These are phyloP conservation scores for Phaseolus lunatus DNA, from an alignment of 306 rosid genomes.

Conservation along the genomic window DNA sequence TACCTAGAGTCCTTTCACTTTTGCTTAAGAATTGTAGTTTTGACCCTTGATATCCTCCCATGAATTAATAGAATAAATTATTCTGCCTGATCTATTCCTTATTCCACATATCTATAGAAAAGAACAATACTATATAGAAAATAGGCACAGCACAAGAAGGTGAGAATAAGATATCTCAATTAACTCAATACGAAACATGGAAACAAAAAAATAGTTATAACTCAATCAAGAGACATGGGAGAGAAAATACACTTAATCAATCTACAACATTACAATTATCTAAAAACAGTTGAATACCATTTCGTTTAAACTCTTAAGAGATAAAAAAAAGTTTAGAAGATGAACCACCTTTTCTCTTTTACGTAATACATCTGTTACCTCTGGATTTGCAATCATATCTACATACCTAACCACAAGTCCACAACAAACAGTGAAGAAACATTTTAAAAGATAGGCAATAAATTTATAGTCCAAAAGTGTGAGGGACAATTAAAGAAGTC, in stretches of 20 bases:
- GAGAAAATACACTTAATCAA: conserved; percentile 21
- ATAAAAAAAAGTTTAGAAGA: conserved; percentile 20
- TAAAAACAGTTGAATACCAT: conserved; percentile 25
- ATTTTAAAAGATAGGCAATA: conserved; percentile 25
- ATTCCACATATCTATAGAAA: neutral
- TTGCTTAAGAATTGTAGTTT: neutral
- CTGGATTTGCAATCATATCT: conserved; percentile 98
- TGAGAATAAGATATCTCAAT: neutral
- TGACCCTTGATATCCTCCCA: neutral
- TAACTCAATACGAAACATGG: conserved; percentile 2
- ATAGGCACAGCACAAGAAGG: neutral
- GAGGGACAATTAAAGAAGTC: conserved; percentile 18
- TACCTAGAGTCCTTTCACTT: neutral
- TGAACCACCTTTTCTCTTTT: conserved; percentile 88
- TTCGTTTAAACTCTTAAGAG: conserved; percentile 3
- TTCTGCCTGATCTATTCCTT: neutral
- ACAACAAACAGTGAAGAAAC: conserved; percentile 44
- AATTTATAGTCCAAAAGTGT: conserved; percentile 37
- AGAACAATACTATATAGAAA: neutral
- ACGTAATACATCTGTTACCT: conserved; percentile 92
- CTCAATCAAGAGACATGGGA: neutral
- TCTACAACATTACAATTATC: neutral
- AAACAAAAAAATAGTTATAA: neutral
- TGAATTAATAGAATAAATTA: neutral
- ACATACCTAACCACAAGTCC: conserved; percentile 67